These are phyloP conservation scores for Sarcodon aspratus DNA, from an alignment of 768 basidiomycete species.

Conservation along the genomic window DNA sequence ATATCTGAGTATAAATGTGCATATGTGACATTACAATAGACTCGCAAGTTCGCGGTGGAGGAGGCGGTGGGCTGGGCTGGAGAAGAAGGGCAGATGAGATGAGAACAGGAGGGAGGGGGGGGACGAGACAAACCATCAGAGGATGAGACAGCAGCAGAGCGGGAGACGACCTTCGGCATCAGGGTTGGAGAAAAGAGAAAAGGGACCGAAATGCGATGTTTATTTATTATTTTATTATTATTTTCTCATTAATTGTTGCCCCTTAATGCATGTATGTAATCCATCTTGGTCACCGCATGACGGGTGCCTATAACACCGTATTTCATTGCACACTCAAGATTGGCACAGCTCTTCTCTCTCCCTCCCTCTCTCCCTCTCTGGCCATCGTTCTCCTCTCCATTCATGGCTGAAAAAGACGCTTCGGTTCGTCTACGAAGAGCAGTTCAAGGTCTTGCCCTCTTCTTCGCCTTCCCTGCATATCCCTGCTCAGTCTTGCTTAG, in stretches of 20 bases:
- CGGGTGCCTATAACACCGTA: no score
- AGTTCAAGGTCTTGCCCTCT: conserved; percentile 47
- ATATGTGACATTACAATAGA: conserved; percentile 54
- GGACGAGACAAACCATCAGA: conserved; percentile 51
- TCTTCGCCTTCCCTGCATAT: neutral
- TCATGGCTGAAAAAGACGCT: conserved; percentile 79
- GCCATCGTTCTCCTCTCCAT: conserved; percentile 11
- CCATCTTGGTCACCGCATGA: no score
- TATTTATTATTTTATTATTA: neutral
- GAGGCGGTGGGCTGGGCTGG: conserved; percentile 72
- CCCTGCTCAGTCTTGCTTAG: conserved; percentile 26
- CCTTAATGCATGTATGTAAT: no score
- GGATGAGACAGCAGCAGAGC: conserved; percentile 82
- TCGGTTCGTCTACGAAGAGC: conserved; percentile 65
- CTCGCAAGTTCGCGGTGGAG: conserved; percentile 63
- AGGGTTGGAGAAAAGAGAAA: neutral
- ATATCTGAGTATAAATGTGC: conserved; percentile 2
- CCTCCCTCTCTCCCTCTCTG: conserved; percentile 9
- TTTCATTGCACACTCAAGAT: neutral
- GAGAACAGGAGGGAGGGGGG: conserved; percentile 2
- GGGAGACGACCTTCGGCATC: conserved; percentile 91
- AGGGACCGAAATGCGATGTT: neutral
- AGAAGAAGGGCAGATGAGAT: conserved; percentile 2
- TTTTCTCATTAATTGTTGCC: neutral
- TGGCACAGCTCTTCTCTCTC: conserved; percentile 6